These are phyloP conservation scores for Barnettozyma populi DNA, from an alignment of 805 yeast species.

Conservation along the genomic window DNA sequence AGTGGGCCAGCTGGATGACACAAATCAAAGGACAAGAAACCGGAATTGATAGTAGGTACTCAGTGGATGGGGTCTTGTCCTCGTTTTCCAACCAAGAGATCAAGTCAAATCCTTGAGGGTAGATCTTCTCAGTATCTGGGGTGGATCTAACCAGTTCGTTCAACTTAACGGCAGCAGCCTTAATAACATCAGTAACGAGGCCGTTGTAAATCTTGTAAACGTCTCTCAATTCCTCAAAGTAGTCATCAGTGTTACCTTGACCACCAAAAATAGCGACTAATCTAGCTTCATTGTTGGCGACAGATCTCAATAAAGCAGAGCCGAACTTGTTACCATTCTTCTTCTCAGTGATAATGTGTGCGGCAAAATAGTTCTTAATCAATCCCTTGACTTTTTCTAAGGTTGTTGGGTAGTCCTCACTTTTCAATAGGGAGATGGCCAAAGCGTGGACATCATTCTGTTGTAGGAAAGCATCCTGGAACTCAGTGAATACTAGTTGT, in stretches of 20 bases:
- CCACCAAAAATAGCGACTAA: conserved; percentile 93
- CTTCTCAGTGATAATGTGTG: conserved; percentile 42
- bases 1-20: conserved; percentile 91
- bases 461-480: conserved; percentile 71
- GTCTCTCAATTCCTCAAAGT: conserved; percentile 92
- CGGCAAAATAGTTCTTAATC: conserved; percentile 71
- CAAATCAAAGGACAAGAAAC: conserved; percentile 97
- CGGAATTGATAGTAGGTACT: conserved; percentile 85
- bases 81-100: conserved; percentile 82
- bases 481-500: conserved; percentile 67
- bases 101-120: conserved; percentile 89
- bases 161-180: conserved; percentile 63
- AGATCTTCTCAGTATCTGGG: conserved; percentile 77
- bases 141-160: conserved; percentile 63
- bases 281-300: conserved; percentile 49
- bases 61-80: conserved; percentile 82
- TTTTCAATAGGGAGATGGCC: conserved; percentile 61
- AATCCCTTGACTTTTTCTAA: conserved; percentile 64
- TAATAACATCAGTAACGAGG: conserved; percentile 64
- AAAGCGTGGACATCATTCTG: conserved; percentile 83
- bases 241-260: conserved; percentile 97
- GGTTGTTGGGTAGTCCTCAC: conserved; percentile 59
- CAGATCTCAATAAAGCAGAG: conserved; percentile 61
- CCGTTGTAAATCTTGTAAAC: conserved; percentile 73
- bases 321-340: conserved; percentile 39